Base-by-base conservation (phyloP, 2,329 filamentous ascomycete genomes). In the Calycina marina region DNA sequence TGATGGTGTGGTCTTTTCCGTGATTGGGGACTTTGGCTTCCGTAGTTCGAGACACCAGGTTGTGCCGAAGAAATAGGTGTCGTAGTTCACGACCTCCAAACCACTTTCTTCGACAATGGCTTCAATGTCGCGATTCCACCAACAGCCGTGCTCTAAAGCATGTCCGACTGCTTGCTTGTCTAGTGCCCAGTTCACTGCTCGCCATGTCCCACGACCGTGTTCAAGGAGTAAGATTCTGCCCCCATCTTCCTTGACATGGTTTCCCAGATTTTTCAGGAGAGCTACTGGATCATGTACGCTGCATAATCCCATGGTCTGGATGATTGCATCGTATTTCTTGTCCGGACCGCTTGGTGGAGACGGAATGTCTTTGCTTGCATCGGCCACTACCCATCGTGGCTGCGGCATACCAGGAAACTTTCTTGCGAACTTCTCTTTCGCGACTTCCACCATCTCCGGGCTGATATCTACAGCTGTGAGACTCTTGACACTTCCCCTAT, bases 91-190 rank as follows among this genome's bases (percentile, higher is more conserved):
- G 25, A 77, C 55, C 48, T 73, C 65, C 30, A 77, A 54, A 2
- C 69, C 69, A 17, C 69, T 71, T 38, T 63, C 58, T 32, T 60
- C 54, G 6, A 76, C 61, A 17, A 76, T 58, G 18, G 46, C 54
- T 44, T 66, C 63, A 37, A 77, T 65, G 46, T 77, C 72, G 32
- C 72, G 58, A 53, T 77, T 77, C 71, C 71, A 77, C 72, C 72
- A 77, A 55, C 72, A 77, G 3, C 72, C 72, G 46, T 69, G 77
- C 43, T 65, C 62, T 14, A 58, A 55, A 36, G 72, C 74, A 45
- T 77, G 72, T 14, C 56, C 53, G 11, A 54, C 52, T 0, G 72
- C 72, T 35, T 63, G 61, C 40, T 54, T 57, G 52, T 77, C 72
- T 18, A 77, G 53, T 12, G 68, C 43, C 6, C 56, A 53, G 47